Base-by-base conservation (phyloP, 768 basidiomycete species). In the Rhodotorula toruloides region DNA sequence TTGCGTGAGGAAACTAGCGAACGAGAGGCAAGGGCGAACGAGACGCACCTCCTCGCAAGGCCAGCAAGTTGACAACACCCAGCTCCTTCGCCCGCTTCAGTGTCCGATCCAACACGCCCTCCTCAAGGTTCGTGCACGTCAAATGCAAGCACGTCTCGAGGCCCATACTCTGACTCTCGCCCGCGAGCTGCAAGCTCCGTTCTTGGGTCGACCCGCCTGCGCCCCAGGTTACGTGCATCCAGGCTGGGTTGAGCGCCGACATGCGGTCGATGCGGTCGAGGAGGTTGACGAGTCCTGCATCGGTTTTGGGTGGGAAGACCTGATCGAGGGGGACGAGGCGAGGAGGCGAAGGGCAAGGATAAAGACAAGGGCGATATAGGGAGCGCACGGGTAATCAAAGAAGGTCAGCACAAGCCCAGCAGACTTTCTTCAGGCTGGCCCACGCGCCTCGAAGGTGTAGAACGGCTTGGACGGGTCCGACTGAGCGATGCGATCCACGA, bases 101-200 rank as follows among this genome's bases (percentile, higher is more conserved):
- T 39, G 94, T 92, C 74, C 87, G 85, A 79, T 96, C 92, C 29
- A 99, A 88, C 76, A 98, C 97, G 77, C 89, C 87, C 75, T 83
- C 82, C n/a, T 91, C 91, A 91, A 99, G 96, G 79, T 94, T 96
- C 55, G 96, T 98, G 76, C 96, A 98, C 50, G 94, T 98, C 72
- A 99, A 79, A 79, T 99, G 96, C 91, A 99, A 91, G 80, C 92
- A 97, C 36, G 92, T 94, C 79, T 98, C 92, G 31, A 98, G 82
- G 0, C 93, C 96, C 77, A 98, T 56, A 61, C 86, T 84, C 77
- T 90, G 88, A 3, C 85, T 84, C 60, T 90, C 78, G 17, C 83
- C 84, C 0, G 92, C 93, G 4, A 99, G 83, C 70, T 93, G 91
- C 46, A 99, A 80, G 75, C 86, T 90, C 39, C 88, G 83, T 40